Evolutionary conservation across 306 rosid species (phyloP).

Genomic region (Cicer cuneatum): DNA sequence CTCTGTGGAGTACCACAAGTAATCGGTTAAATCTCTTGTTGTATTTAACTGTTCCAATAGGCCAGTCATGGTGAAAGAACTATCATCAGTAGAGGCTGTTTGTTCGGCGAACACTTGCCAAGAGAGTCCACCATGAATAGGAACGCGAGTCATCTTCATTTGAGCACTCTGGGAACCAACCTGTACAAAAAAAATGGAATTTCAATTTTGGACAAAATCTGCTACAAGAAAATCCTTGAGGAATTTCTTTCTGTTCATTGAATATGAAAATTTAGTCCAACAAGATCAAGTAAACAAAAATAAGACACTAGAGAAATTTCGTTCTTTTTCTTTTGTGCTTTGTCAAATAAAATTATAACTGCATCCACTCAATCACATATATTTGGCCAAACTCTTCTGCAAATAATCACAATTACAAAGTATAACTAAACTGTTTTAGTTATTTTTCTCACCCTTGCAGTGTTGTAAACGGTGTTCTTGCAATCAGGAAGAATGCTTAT

Average conservation of each 20-base stretch:
- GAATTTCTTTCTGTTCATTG: constrained; percentile 17
- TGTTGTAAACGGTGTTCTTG: constrained; percentile 86
- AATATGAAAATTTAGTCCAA: constrained; percentile 24
- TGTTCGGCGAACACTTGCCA: constrained; percentile 86
- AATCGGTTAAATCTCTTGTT: constrained; percentile 88
- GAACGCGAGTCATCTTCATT: constrained; percentile 92
- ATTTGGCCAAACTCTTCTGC: not conserved
- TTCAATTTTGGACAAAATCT: constrained; percentile 29
- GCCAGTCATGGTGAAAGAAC: constrained; percentile 74
- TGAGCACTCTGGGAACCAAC: constrained; percentile 85
- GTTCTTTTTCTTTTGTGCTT: constrained; percentile 2
- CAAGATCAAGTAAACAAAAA: not conserved
- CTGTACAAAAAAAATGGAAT: constrained; percentile 49
- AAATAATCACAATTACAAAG: not conserved
- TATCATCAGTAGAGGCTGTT: constrained; percentile 74
- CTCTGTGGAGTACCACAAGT: constrained; percentile 98
- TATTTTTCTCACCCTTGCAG: constrained; percentile 85
- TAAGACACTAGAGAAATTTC: not conserved
- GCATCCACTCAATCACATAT: constrained; percentile 3
- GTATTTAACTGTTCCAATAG: constrained; percentile 95
- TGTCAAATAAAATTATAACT: not conserved
- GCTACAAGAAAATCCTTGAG: not conserved
- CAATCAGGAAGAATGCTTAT: constrained; percentile 98
- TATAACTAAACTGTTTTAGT: not conserved
- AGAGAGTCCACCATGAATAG: constrained; percentile 82